phyloP scores from a whole-genome alignment of 768 basidiomycete species.

The Serendipita vermifera region DNA sequence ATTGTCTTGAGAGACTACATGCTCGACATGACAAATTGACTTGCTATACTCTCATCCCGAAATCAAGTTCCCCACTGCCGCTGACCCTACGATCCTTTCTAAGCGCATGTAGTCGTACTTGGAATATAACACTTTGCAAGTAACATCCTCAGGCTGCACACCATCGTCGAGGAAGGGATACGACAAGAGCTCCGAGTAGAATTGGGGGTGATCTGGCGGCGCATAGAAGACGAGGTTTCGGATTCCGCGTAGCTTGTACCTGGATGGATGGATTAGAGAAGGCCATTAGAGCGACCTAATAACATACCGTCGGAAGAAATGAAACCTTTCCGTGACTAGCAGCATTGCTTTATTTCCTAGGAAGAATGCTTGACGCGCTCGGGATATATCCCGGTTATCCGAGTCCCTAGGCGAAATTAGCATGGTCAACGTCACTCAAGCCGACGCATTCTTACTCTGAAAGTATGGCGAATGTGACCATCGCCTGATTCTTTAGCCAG shows the following conservation, averaged over 20 bases:
- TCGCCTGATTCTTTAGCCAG: conserved; percentile 59
- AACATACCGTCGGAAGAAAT: conserved; percentile 78
- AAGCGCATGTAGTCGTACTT: conserved; percentile 81
- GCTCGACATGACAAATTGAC: too few relatives aligned
- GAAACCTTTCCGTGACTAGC: conserved; percentile 92
- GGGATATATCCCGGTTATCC: conserved; percentile 84
- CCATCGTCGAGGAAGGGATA: conserved; percentile 86
- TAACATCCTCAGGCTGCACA: conserved; percentile 80
- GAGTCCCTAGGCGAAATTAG: conserved; percentile 53
- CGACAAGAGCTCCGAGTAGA: conserved; percentile 79
- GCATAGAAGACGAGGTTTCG: conserved; percentile 90
- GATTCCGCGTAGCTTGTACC: conserved; percentile 87
- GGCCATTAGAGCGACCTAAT: not conserved
- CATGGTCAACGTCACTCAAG: too few relatives aligned
- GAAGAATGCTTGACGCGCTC: conserved; percentile 89
- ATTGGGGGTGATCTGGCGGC: conserved; percentile 79
- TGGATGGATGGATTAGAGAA: conserved; percentile 20
- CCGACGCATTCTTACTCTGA: conserved; percentile 94
- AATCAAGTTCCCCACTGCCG: conserved; percentile 28
- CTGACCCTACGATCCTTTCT: conserved; percentile 65
- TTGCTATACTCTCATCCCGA: too few relatives aligned
- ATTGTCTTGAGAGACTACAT: too few relatives aligned
- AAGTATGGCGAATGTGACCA: conserved; percentile 65
- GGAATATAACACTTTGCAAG: conserved; percentile 65
- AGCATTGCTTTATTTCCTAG: conserved; percentile 73